Percentiles rank a stretch among this genome's conserved stretches.
Evolutionary conservation across 768 basidiomycete genomes (phyloP).

Genomic region (Serendipita indica): DNA sequence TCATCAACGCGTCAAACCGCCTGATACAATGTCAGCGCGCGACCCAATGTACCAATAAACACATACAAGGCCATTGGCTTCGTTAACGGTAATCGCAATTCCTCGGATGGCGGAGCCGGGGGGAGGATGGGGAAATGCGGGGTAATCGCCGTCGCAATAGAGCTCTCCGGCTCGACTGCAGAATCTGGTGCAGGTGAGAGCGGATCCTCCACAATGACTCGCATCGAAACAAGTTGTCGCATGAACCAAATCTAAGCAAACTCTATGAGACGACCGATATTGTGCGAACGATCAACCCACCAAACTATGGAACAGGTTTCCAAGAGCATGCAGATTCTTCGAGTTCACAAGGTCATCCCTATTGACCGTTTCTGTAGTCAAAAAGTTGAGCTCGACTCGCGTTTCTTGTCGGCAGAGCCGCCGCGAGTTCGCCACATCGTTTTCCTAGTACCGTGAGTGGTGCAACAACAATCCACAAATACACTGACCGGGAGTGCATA

Average conservation of each 20-base stretch:
- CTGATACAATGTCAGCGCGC: slow-evolving; percentile 27
- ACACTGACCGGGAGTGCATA: slow-evolving; percentile 35
- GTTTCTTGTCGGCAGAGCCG: slow-evolving; percentile 62
- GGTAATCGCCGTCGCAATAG: slow-evolving; percentile 30
- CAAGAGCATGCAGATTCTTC: slow-evolving; percentile 59
- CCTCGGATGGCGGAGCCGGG: slow-evolving; percentile 28
- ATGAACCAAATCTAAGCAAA: slow-evolving; percentile 67
- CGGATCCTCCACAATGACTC: slow-evolving; percentile 38
- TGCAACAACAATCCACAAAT: background rate
- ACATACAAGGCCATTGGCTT: slow-evolving; percentile 79
- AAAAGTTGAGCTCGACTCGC: slow-evolving; percentile 54
- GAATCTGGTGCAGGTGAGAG: slow-evolving; percentile 37
- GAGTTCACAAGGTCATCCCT: slow-evolving; percentile 58
- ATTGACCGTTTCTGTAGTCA: slow-evolving; percentile 38
- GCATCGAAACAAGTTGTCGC: slow-evolving; percentile 50
- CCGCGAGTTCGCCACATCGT: slow-evolving; percentile 27
- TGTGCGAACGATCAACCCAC: slow-evolving; percentile 32
- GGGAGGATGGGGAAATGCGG: slow-evolving; percentile 32
- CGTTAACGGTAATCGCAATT: slow-evolving; percentile 61
- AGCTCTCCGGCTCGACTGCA: slow-evolving; percentile 33
- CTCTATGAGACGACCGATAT: slow-evolving; percentile 10
- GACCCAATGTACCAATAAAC: background rate
- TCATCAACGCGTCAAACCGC: slow-evolving; percentile 78
- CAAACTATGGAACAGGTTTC: slow-evolving; percentile 71
- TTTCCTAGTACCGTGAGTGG: slow-evolving; percentile 23